Base-by-base conservation (phyloP, 2,329 filamentous ascomycete genomes). In the Verticillium klebahnii region DNA sequence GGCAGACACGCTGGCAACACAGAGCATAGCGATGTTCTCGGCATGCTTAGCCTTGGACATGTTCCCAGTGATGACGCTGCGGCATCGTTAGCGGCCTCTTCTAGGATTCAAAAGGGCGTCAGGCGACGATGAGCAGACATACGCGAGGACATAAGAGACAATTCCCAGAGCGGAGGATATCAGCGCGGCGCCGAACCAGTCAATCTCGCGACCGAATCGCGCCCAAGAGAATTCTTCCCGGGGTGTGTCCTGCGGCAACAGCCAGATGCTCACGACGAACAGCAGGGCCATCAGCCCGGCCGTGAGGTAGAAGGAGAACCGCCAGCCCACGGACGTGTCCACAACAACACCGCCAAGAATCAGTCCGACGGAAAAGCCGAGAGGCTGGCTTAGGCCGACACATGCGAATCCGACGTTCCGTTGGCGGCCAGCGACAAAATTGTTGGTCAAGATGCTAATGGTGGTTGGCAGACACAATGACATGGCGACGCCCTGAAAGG, bases 231-330 rank as follows among this genome's bases (percentile, higher is more conserved):
- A 62, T 9, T 39, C 58, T 2, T 62, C 59, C 80, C 83, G 85
- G 14, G 75, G 65, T 3, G 78, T 73, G 66, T 85, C 85, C 0
- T 70, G 67, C 0, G 77, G 76, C 3, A 84, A 72, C 32, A 78
- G 67, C 29, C 71, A 68, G 3, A 80, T 60, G 1, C 77, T 74
- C 2, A 80, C 60, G 0, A 72, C 67, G 1, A 85, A 70, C 5
- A 82, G 67, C 3, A 71, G 70, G 15, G 80, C 75, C 37, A 76
- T 80, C 54, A 62, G 56, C 23, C 63, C 63, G 40, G 63, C 62
- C 2, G 63, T 62, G 15, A 63, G 57, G 29, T 65, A 58, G n/a
- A 65, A 65, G 0, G 61, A 58, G 56, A 57, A 63, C n/a, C 63
- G 39, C 63, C 63, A 65, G 9, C 61, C 61, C 15, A 63, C 54